Evolutionary conservation across 305 asterid genomes (phyloP).

Genomic region (Stenogyne calaminthoides): DNA sequence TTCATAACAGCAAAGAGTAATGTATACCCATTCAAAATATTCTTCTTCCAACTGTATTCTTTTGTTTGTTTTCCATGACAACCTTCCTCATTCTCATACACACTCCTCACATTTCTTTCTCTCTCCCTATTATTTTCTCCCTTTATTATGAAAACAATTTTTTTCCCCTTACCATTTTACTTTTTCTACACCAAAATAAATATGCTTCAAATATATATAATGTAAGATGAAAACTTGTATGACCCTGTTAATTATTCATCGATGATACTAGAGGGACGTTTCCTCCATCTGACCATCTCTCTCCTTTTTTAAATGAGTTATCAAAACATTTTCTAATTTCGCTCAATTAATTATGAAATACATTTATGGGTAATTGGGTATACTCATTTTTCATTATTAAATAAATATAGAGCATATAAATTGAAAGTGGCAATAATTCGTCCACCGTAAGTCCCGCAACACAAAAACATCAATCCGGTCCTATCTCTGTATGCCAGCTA

Average conservation of each 20-base stretch:
- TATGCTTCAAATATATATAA: too few species aligned
- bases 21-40: constrained; percentile 49
- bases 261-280: not conserved
- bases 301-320: not conserved
- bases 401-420: not conserved
- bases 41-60: constrained; percentile 56
- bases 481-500: constrained; percentile 4
- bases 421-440: not conserved
- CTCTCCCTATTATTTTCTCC: not conserved
- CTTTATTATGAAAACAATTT: not conserved
- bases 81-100: constrained; percentile 6
- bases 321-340: not conserved
- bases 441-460: not conserved
- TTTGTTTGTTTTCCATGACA: constrained; percentile 32
- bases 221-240: too few species aligned
- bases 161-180: too few species aligned
- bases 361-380: not conserved
- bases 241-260: too few species aligned
- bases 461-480: constrained; percentile 18
- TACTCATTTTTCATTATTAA: not conserved
- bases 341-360: not conserved
- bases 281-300: not conserved
- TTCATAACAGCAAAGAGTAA: constrained; percentile 29
- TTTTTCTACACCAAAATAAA: too few species aligned
- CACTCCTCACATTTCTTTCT: not conserved